These are phyloP conservation scores for Phragmites australis DNA, from an alignment of 176 grass and related monocot genomes.

Conservation along the genomic window DNA sequence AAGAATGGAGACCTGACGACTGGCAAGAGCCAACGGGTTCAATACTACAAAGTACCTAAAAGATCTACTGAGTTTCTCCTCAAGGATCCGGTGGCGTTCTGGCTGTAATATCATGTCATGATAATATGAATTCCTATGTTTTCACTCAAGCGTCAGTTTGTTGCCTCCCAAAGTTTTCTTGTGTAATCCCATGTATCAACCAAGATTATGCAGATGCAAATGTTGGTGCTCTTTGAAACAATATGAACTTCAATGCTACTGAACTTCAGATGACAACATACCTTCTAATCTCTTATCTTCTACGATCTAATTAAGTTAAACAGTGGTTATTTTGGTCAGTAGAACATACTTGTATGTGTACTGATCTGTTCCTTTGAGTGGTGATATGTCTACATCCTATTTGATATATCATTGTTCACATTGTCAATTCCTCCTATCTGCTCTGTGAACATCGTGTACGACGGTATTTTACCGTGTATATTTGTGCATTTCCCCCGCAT, in stretches of 20 bases:
- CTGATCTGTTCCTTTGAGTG: background rate
- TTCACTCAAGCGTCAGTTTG: background rate
- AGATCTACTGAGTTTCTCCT: background rate
- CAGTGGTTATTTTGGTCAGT: background rate
- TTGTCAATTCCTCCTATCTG: no score
- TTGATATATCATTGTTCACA: background rate
- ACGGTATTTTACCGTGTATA: no score
- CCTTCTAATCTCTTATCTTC: background rate
- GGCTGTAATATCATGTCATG: background rate
- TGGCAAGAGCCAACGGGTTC: background rate
- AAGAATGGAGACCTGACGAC: background rate
- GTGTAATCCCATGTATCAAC: background rate
- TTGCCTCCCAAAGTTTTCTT: background rate
- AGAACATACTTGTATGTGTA: background rate
- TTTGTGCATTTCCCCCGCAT: no score
- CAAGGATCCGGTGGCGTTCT: background rate
- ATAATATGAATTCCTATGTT: background rate
- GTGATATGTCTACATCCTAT: background rate
- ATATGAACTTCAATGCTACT: background rate
- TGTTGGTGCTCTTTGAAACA: background rate
- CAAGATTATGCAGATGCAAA: background rate
- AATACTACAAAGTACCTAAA: background rate
- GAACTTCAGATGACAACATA: no score
- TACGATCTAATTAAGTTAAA: no score
- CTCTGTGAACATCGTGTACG: no score